These are phyloP conservation scores for Suhomyces pyralidae DNA, from an alignment of 805 yeast species.

Conservation along the genomic window DNA sequence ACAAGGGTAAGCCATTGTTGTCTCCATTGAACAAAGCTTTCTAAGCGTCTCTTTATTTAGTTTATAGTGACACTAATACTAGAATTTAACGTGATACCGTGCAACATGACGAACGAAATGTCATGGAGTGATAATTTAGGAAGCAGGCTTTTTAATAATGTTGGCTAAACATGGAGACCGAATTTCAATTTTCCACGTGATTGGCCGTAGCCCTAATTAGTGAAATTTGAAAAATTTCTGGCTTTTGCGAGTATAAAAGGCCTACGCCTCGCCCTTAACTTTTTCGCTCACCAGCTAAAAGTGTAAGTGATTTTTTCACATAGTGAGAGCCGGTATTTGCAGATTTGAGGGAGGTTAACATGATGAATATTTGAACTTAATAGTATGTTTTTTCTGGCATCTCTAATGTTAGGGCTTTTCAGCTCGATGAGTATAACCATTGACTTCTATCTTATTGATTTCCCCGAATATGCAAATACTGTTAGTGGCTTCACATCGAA, in stretches of 20 bases:
- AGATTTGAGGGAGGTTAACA: slow-evolving; percentile 8
- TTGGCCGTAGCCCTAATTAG: not conserved
- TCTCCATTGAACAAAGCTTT: slow-evolving; percentile 84
- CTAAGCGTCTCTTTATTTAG: slow-evolving; percentile 25
- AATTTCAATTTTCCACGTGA: not conserved
- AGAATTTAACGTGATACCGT: not conserved
- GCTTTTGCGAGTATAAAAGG: not conserved
- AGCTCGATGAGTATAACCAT: slow-evolving; percentile 77
- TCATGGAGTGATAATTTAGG: not conserved
- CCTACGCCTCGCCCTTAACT: not conserved
- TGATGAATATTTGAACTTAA: slow-evolving; percentile 37
- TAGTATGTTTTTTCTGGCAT: slow-evolving; percentile 79
- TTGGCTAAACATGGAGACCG: not conserved
- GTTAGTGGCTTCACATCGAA: not conserved
- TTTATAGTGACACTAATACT: not conserved
- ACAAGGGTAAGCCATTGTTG: slow-evolving; percentile 66
- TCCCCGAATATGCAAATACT: not conserved
- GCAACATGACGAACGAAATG: not conserved
- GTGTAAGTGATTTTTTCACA: not conserved
- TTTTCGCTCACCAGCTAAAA: not conserved
- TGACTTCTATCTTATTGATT: slow-evolving; percentile 38
- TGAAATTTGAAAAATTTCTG: not conserved
- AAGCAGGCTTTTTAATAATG: not conserved
- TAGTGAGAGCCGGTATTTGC: not conserved
- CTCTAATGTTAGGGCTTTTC: slow-evolving; percentile 82